Evolutionary conservation across 2,329 filamentous ascomycete species (phyloP).

Genomic region (Scleromitrula shiraiana): DNA sequence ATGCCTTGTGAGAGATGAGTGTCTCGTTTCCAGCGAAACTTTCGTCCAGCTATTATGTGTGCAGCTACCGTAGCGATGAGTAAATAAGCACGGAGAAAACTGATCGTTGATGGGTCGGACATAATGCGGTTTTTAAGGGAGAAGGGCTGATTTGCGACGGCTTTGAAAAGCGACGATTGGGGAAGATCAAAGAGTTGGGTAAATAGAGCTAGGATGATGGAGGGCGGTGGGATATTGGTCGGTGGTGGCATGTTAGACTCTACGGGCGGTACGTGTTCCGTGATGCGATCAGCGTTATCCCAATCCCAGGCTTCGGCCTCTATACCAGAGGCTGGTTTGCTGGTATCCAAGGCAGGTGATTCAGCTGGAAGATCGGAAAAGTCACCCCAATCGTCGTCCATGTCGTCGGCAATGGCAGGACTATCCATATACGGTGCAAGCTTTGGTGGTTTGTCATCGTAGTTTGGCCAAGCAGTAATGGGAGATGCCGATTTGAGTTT

Average conservation of each 20-base stretch:
- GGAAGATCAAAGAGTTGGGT: conserved; percentile 61
- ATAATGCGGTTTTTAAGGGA: conserved; percentile 56
- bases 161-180: conserved; percentile 56
- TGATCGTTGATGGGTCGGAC: conserved; percentile 50
- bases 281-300: conserved; percentile 24
- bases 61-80: conserved; percentile 59
- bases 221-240: conserved; percentile 83
- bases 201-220: conserved; percentile 71
- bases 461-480: conserved; percentile 27
- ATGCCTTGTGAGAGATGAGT: conserved; percentile 77
- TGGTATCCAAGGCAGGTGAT: conserved; percentile 13
- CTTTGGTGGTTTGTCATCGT: conserved; percentile 15
- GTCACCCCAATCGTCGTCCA: conserved; percentile 46
- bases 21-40: conserved; percentile 85
- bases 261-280: conserved; percentile 6
- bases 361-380: conserved; percentile 37
- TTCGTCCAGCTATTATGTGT: conserved; percentile 78
- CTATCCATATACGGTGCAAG: conserved; percentile 23
- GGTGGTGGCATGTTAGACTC: conserved; percentile 15
- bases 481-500: conserved; percentile 28
- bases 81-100: conserved; percentile 59
- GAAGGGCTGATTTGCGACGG: conserved; percentile 49
- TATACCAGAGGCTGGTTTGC: conserved; percentile 12
- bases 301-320: conserved; percentile 26
- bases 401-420: conserved; percentile 24